Evolutionary conservation across 108 stramenopile species (phyloP).

Genomic region (Pseudonitzschia delicatissima): DNA sequence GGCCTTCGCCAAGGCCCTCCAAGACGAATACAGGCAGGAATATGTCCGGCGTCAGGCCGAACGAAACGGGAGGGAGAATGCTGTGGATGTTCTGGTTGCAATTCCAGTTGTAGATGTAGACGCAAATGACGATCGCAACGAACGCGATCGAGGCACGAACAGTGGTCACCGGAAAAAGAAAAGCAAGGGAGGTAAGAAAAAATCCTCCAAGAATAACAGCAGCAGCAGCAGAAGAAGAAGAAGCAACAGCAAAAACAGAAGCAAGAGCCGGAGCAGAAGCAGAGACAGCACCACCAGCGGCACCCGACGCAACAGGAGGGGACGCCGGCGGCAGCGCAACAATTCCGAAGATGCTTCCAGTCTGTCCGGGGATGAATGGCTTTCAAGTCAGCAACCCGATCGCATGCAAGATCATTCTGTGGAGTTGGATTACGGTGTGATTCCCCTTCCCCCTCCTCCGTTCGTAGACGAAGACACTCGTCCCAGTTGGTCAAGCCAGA

Average conservation of each 20-base stretch:
- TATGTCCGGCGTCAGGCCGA: constrained; percentile 9
- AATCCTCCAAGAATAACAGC: not conserved
- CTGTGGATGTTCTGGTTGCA: too few species aligned
- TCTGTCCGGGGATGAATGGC: not conserved
- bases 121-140: too few species aligned
- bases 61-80: too few species aligned
- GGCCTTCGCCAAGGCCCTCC: not conserved
- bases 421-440: not conserved
- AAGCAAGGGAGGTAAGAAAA: not conserved
- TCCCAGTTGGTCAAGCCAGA: not conserved
- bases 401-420: not conserved
- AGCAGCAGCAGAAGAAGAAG: not conserved
- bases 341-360: not conserved
- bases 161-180: not conserved
- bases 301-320: not conserved
- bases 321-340: not conserved
- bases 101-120: too few species aligned
- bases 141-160: too few species aligned
- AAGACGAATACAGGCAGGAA: constrained; percentile 25
- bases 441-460: not conserved
- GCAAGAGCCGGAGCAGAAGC: not conserved
- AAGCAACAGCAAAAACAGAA: not conserved
- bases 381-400: not conserved
- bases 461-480: not conserved
- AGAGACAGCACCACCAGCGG: not conserved